Evolutionary conservation across 768 basidiomycete genomes (phyloP).

Genomic region (Termitomyces titanicus): DNA sequence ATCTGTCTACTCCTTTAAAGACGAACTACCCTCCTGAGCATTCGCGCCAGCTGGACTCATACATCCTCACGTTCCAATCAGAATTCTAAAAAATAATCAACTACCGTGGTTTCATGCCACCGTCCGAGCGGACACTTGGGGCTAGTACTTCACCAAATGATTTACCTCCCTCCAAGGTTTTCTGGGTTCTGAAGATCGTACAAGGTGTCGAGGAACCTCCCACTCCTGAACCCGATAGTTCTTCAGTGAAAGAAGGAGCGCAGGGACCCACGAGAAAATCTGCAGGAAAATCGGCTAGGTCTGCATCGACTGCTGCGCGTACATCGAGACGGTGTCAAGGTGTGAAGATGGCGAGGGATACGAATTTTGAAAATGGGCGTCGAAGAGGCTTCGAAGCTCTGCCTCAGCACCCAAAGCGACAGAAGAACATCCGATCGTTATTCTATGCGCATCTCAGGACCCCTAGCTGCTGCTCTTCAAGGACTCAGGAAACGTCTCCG

Average conservation of each 20-base stretch:
- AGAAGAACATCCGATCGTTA: neutral
- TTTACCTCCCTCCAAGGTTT: neutral
- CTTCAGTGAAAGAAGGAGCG: neutral
- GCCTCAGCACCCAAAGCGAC: neutral
- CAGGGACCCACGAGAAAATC: neutral
- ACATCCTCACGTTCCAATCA: neutral
- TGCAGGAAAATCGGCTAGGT: neutral
- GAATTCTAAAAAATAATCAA: neutral
- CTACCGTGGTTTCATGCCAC: conserved; percentile 2
- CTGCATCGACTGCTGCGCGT: neutral
- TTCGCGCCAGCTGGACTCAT: neutral
- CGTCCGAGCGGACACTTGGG: neutral
- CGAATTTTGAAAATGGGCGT: no score
- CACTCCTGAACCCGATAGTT: neutral
- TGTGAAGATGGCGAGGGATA: neutral
- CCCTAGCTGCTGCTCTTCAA: no score
- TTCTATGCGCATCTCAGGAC: no score
- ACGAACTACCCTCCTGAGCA: neutral
- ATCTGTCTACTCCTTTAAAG: neutral
- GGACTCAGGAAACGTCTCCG: no score
- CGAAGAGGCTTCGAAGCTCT: neutral
- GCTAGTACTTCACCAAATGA: neutral
- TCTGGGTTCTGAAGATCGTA: neutral
- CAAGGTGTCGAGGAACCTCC: neutral
- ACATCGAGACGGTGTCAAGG: neutral